Conservation (phyloP, 176 grass and related monocot genomes). For the Oropetium thomaeum region DNA sequence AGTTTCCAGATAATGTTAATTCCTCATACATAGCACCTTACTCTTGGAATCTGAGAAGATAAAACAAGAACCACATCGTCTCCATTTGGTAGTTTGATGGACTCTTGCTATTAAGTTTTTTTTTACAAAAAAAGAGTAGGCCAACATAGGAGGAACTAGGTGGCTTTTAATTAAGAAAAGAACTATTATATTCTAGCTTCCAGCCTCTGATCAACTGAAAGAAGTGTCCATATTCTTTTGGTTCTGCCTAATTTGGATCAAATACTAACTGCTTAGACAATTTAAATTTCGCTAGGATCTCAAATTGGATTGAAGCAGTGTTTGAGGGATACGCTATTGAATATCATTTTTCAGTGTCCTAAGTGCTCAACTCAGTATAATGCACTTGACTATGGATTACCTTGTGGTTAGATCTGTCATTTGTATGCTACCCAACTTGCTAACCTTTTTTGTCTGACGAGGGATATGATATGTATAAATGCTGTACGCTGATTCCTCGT, state of each 20-base stretch:
- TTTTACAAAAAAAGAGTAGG: background rate
- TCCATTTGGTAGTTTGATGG: background rate
- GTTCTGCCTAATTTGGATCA: background rate
- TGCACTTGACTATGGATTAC: background rate
- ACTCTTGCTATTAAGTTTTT: background rate
- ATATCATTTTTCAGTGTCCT: background rate
- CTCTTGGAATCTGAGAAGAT: background rate
- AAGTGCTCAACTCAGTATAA: background rate
- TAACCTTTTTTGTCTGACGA: background rate
- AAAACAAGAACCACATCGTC: background rate
- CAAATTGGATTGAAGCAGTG: background rate
- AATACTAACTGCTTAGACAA: background rate
- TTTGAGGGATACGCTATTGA: background rate
- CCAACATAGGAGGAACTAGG: background rate
- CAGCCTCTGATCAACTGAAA: background rate
- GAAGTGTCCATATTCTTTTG: background rate
- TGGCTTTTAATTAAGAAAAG: background rate
- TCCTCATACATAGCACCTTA: background rate
- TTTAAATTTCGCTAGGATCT: conserved; percentile 5
- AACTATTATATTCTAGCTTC: background rate
- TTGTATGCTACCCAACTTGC: background rate
- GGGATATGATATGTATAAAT: conserved; percentile 9
- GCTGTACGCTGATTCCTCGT: background rate
- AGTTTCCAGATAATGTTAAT: background rate
- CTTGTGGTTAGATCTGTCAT: background rate